Conservation (phyloP, 2,329 filamentous ascomycete genomes). For the Hypoxylon sp. region DNA sequence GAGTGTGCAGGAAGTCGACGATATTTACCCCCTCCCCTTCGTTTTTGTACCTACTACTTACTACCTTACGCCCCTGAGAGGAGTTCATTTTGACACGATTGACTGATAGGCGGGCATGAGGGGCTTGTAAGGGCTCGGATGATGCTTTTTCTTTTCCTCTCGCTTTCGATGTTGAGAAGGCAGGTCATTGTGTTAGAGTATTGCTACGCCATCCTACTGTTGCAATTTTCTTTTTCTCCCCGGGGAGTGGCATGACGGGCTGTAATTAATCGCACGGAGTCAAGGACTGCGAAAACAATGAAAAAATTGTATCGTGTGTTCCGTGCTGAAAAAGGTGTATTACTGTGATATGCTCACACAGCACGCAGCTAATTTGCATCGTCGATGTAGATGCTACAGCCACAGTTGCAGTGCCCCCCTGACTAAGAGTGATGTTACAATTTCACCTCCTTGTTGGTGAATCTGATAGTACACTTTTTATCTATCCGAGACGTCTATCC, state of each 20-base stretch:
- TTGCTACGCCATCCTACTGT: neutral
- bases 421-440: too few relatives aligned
- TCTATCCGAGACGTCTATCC: too few relatives aligned
- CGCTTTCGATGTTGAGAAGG: neutral
- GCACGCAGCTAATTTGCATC: too few relatives aligned
- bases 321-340: neutral
- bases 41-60: constrained; percentile 8
- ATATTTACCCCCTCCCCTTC: too few relatives aligned
- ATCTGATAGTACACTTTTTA: too few relatives aligned
- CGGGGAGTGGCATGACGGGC: neutral
- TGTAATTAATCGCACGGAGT: constrained; percentile 10
- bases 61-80: constrained; percentile 47
- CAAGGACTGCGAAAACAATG: too few relatives aligned
- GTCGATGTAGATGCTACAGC: too few relatives aligned
- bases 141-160: neutral
- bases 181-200: neutral
- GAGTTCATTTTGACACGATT: constrained; percentile 44
- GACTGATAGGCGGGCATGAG: neutral
- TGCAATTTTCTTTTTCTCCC: neutral
- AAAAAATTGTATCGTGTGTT: too few relatives aligned
- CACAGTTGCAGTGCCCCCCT: too few relatives aligned
- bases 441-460: too few relatives aligned
- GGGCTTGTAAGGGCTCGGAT: constrained; percentile 1
- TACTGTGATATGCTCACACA: too few relatives aligned
- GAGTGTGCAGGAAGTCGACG: neutral